phyloP scores from a whole-genome alignment of 768 basidiomycete species.

The Serendipita sp. region DNA sequence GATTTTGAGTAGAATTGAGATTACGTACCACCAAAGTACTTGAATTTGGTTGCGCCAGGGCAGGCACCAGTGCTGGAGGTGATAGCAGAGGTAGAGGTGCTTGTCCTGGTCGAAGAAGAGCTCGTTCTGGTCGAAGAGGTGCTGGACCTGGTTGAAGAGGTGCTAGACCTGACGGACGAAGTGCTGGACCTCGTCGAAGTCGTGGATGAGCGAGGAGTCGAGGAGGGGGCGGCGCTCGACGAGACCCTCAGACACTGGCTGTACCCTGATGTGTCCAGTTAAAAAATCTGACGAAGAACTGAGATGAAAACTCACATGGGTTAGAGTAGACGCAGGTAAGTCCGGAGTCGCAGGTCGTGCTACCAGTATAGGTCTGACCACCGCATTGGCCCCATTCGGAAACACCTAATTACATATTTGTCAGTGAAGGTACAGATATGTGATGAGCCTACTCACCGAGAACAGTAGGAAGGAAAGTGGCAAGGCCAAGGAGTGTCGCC shows the following conservation, averaged over 20 bases:
- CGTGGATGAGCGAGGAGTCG: conserved; percentile 1
- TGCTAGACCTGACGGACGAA: conserved; percentile 17
- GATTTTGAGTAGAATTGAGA: not conserved
- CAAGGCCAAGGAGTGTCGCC: not conserved
- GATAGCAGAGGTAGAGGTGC: not conserved
- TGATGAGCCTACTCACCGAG: not conserved
- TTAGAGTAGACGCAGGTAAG: not conserved
- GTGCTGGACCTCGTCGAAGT: conserved; percentile 14
- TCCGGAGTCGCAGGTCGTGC: not conserved
- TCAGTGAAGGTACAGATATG: not conserved
- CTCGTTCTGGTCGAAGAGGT: conserved; percentile 16
- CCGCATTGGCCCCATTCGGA: not conserved
- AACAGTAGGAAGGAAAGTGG: no score
- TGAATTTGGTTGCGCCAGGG: conserved; percentile 38
- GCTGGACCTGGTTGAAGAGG: conserved; percentile 15
- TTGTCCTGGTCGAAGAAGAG: not conserved
- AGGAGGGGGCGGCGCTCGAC: not conserved
- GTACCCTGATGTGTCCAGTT: not conserved
- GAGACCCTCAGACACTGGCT: not conserved
- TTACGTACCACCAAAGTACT: conserved; percentile 30
- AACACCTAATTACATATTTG: not conserved
- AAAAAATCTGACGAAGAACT: not conserved
- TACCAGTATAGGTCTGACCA: not conserved
- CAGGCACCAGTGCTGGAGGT: conserved; percentile 15
- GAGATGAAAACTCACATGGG: not conserved